These are phyloP conservation scores for Ceratocystis ficicola DNA, from an alignment of 2,329 filamentous ascomycete species.

Conservation along the genomic window DNA sequence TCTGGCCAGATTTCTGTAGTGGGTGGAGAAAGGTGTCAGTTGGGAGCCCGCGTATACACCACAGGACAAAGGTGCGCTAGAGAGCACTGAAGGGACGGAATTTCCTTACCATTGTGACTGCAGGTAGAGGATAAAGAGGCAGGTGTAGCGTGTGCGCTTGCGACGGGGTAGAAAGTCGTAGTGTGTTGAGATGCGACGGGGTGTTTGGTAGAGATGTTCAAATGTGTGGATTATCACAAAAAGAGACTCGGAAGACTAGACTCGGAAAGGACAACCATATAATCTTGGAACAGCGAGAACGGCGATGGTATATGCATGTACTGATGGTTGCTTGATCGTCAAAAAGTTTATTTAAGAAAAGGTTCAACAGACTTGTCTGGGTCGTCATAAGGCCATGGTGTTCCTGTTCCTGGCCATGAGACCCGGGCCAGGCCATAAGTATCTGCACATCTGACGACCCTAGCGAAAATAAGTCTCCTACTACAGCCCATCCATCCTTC, in stretches of 20 bases:
- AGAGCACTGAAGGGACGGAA: not conserved
- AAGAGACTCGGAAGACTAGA: not conserved
- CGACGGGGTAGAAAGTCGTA: not conserved
- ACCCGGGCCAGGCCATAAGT: not conserved
- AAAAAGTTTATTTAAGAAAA: not conserved
- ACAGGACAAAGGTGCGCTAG: not conserved
- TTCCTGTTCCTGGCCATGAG: not conserved
- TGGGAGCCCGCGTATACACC: not conserved
- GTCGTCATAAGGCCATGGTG: conserved; percentile 11
- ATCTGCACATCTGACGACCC: not conserved
- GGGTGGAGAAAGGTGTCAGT: conserved; percentile 7
- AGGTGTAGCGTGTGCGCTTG: not conserved
- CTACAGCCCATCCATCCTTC: not conserved
- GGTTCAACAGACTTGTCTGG: not conserved
- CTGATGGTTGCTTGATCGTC: not conserved
- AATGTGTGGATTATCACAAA: not conserved
- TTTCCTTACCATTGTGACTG: conserved; percentile 24
- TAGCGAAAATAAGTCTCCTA: not conserved
- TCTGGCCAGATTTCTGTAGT: conserved; percentile 40
- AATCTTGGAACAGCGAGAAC: too few relatives aligned
- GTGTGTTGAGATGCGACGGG: not conserved
- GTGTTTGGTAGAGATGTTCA: not conserved
- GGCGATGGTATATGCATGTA: not conserved
- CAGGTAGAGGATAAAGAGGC: not conserved
- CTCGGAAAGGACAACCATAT: not conserved